Evolutionary conservation across 192 early-diverging fungal genomes (phyloP), one percentile per base, ranked within the genome.

Genomic region (Coemansia sp.): DNA sequence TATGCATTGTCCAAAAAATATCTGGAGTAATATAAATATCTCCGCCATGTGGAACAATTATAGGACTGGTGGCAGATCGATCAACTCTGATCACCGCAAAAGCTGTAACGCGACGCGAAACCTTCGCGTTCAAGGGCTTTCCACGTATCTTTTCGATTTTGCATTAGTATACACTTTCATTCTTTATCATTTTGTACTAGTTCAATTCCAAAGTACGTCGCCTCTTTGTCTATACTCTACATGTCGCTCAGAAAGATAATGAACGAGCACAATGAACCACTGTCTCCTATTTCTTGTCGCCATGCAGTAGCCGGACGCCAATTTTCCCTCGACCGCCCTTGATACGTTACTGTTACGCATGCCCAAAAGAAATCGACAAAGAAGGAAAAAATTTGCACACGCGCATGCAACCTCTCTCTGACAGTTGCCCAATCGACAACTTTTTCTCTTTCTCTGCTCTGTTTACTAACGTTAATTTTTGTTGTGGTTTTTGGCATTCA

Each of bases 401-500:
- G 51, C 51, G 51, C 51, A 55, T 55, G 51, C 25, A 29, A 21
- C 23, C 25, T 55, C 15, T 23, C 57, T 36, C 31, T 17, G 31
- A 19, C 57, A 8, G 2, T 34, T 7, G 17, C 34, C 8, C 27
- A 59, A 59, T 59, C 57, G 57, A 34, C 57, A 19, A 19, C 57
- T 6, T 62, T 41, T 14, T 41, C 60, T 62, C n/a, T 17, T 41
- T 44, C 17, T 39, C 25, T 29, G 36, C 37, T 62, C 19, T 62
- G 37, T 17, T 39, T 58, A 31, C 55, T 58, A 58, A 58, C 55
- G 15, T 15, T 58, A 19, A 58, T 58, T 58, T 58, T 61, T 61
- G n/a, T 60, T 38, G 34, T 34, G 55, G 9, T n/a, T 21, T 58
- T 39, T 7, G n/a, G 6, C 27, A 58, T 58, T 58, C 29, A 0